Base-by-base conservation (phyloP, 306 rosid genomes). In the Urtica urens region DNA sequence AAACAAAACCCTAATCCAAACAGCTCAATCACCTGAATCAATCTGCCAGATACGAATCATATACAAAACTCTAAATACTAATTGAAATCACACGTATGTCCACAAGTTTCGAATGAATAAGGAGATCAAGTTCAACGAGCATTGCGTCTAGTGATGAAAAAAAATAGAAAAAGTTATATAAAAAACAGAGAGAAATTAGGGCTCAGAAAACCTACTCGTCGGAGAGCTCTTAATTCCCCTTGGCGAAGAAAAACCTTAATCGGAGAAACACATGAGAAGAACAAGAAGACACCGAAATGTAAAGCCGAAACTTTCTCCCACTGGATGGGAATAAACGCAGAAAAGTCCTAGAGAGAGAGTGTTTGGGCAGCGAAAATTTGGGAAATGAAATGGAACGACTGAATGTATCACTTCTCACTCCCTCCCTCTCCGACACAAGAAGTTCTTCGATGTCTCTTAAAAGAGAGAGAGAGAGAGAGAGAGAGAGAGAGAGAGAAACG, bases 131-230 rank as follows among this genome's bases (percentile, higher is more conserved):
- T 10, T 50, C 23, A 29, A 19, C 52, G 23, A 51, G 16, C 35
- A 51, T 24, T 47, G 52, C 52, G n/a, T 23, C 8, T 2, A 3
- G 15, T 12, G 23, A 29, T 0, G 18, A 27, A 6, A 23, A 34
- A 21, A 42, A 25, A 10, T 15, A 8, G 3, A 27, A 2, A 46
- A 25, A 51, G 30, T 24, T 23, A 25, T 22, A 22, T 59, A 24
- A 47, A 46, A 26, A 17, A 16, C 1, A 4, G 18, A 17, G 9
- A 4, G 12, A 53, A 41, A 64, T 57, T 65, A 72, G 71, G 75
- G 73, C 52, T 57, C 42, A 16, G 46, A 57, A 20, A 52, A 44
- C 67, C 63, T 42, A 72, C 76, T 3, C 5, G 53, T 30, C 41
- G 29, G 21, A 20, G 29, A 64, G 64, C 23, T 33, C 22, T 23